These are phyloP conservation scores for Cadophora luteo-olivacea DNA, from an alignment of 2,329 filamentous ascomycete genomes.

Conservation along the genomic window DNA sequence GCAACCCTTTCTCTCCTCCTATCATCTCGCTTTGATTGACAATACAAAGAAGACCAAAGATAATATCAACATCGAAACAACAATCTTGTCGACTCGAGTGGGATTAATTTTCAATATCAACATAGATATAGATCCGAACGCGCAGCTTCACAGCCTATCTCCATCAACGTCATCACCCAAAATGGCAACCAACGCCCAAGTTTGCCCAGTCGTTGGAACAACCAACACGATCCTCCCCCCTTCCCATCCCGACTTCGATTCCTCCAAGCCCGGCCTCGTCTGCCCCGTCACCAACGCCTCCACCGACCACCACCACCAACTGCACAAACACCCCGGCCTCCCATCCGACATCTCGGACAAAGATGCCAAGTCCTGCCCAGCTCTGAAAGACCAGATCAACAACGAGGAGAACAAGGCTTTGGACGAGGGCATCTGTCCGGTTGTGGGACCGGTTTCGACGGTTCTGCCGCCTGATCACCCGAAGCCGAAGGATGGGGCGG, in stretches of 20 bases:
- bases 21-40: background rate
- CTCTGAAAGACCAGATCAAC: constrained; percentile 21
- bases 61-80: background rate
- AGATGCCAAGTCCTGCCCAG: constrained; percentile 20
- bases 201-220: constrained; percentile 24
- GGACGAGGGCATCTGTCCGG: constrained; percentile 24
- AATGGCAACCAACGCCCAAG: constrained; percentile 21
- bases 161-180: background rate
- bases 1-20: background rate
- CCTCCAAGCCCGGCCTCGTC: constrained; percentile 12
- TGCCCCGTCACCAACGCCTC: constrained; percentile 24
- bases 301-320: constrained; percentile 18
- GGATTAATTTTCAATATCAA: background rate
- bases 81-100: background rate
- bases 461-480: constrained; percentile 23
- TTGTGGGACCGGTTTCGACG: constrained; percentile 22
- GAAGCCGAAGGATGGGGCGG: constrained; percentile 19
- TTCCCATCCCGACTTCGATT: constrained; percentile 20
- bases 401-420: constrained; percentile 24
- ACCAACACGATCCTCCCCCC: constrained; percentile 24
- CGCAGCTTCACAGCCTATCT: background rate
- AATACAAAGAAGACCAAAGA: background rate
- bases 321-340: constrained; percentile 21
- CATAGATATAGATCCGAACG: background rate
- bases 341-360: constrained; percentile 16